Evolutionary conservation across 306 rosid species (phyloP).

Genomic region (Lagenaria siceraria): DNA sequence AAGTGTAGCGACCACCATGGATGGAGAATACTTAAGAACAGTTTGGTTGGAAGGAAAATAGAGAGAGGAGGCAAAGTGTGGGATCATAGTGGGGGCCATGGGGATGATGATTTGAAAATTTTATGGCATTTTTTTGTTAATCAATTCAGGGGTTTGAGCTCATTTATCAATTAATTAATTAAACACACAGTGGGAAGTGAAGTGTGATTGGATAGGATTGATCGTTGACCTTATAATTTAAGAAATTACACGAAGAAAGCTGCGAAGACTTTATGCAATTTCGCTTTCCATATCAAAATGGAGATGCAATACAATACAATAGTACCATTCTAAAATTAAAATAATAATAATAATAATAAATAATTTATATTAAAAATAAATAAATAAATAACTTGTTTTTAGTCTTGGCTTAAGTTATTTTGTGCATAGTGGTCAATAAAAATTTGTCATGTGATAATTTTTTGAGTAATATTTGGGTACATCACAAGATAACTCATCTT

Average conservation of each 20-base stretch:
- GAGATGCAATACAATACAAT: too few relatives aligned
- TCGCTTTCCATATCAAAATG: not conserved
- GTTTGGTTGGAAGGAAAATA: not conserved
- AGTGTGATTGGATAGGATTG: not conserved
- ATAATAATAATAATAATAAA: too few relatives aligned
- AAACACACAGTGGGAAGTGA: not conserved
- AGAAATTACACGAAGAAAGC: not conserved
- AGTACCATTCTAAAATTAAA: too few relatives aligned
- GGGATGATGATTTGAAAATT: not conserved
- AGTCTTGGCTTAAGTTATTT: too few relatives aligned
- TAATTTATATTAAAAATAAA: too few relatives aligned
- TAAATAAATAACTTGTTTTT: too few relatives aligned
- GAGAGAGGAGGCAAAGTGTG: not conserved
- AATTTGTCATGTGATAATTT: too few relatives aligned
- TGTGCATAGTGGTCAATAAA: too few relatives aligned
- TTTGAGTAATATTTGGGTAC: too few relatives aligned
- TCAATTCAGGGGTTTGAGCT: not conserved
- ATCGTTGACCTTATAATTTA: not conserved
- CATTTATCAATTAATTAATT: not conserved
- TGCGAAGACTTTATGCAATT: not conserved
- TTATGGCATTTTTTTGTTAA: not conserved
- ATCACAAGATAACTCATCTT: too few relatives aligned
- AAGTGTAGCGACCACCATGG: not conserved
- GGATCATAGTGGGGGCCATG: not conserved
- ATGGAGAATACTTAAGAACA: not conserved